These are phyloP conservation scores for Penicillium antarcticum DNA, from an alignment of 495 filamentous ascomycete genomes.

Conservation along the genomic window DNA sequence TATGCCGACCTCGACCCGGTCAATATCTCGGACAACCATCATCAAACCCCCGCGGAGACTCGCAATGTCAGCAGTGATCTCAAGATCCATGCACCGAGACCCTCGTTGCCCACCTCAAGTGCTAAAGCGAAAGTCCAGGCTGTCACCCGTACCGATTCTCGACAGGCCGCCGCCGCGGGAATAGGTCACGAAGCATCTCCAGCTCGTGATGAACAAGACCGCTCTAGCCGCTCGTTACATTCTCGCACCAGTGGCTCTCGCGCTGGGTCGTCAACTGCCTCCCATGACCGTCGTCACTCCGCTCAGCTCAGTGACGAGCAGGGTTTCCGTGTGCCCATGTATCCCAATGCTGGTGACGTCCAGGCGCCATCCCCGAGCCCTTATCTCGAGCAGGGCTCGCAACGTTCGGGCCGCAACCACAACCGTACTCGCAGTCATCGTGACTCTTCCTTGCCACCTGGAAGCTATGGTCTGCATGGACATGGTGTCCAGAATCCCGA, in stretches of 20 bases:
- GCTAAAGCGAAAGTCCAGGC: conserved; percentile 75
- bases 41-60: conserved; percentile 57
- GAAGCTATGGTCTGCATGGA: conserved; percentile 83
- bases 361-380: conserved; percentile 89
- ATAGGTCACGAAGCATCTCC: conserved; percentile 63
- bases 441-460: conserved; percentile 62
- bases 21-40: conserved; percentile 33
- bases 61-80: conserved; percentile 76
- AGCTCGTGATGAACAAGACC: conserved; percentile 57
- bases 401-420: conserved; percentile 64
- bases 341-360: conserved; percentile 89
- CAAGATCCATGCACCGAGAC: conserved; percentile 87
- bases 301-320: conserved; percentile 64
- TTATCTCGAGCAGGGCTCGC: conserved; percentile 44
- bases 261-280: conserved; percentile 52
- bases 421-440: conserved; percentile 59
- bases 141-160: conserved; percentile 87
- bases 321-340: conserved; percentile 95
- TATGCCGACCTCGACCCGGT: conserved; percentile 63
- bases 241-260: conserved; percentile 43
- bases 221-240: conserved; percentile 47
- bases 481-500: conserved; percentile 67
- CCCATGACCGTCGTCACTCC: conserved; percentile 47
- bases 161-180: conserved; percentile 75
- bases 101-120: conserved; percentile 71